Conservation (phyloP, 2,329 filamentous ascomycete genomes). For the Aspergillus phoenicis region DNA sequence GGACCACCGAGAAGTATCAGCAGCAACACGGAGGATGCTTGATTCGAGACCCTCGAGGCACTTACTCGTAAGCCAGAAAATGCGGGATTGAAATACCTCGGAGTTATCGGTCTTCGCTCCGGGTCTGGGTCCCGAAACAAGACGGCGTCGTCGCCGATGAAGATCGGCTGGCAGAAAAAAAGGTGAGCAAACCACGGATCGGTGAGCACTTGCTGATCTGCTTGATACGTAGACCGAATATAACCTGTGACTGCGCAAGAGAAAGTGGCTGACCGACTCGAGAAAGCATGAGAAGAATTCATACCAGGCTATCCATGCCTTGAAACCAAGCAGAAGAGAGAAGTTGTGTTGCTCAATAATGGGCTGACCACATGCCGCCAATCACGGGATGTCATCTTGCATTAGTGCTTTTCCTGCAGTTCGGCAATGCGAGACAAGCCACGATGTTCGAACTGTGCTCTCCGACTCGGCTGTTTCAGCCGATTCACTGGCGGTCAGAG, state of each 20-base stretch:
- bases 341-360: neutral
- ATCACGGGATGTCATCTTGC: neutral
- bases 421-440: neutral
- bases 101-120: neutral
- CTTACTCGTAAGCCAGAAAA: neutral
- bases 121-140: neutral
- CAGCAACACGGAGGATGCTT: too few relatives aligned
- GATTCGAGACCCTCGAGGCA: too few relatives aligned
- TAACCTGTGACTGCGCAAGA: neutral
- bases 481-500: neutral
- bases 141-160: neutral
- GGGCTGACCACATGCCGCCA: neutral
- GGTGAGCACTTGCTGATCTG: too few relatives aligned
- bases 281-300: neutral
- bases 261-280: neutral
- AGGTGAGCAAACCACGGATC: neutral
- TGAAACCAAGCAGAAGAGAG: too few relatives aligned
- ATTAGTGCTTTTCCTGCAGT: neutral
- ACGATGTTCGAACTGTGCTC: neutral
- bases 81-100: neutral
- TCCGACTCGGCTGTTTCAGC: neutral
- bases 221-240: neutral
- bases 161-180: neutral
- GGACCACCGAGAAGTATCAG: too few relatives aligned
- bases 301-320: too few relatives aligned